Evolutionary conservation across 495 filamentous ascomycete genomes (phyloP).

Genomic region (Penicillium nucicola): DNA sequence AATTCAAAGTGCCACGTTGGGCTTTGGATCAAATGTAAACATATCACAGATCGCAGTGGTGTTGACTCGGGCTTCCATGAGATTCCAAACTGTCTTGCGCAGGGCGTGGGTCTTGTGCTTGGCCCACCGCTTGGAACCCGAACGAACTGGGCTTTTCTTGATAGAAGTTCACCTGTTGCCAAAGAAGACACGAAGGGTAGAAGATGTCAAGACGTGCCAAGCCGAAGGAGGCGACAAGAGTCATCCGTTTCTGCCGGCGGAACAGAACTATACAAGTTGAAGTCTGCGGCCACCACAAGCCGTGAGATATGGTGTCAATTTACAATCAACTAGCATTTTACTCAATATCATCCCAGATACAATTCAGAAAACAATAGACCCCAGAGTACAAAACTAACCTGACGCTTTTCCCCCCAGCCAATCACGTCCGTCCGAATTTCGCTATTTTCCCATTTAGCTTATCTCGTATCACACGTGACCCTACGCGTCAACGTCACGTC

Average conservation of each 20-base stretch:
- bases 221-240: slow-evolving; percentile 10
- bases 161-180: not conserved
- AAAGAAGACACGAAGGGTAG: not conserved
- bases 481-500: slow-evolving; percentile 31
- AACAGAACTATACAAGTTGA: not conserved
- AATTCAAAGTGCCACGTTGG: slow-evolving; percentile 11
- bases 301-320: too few relatives aligned
- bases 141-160: slow-evolving; percentile 20
- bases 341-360: too few relatives aligned
- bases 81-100: slow-evolving; percentile 24
- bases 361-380: too few relatives aligned
- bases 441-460: slow-evolving; percentile 4
- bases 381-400: too few relatives aligned
- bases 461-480: slow-evolving; percentile 26
- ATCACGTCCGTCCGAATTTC: not conserved
- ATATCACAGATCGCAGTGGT: slow-evolving; percentile 5
- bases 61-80: slow-evolving; percentile 26
- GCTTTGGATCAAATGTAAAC: slow-evolving; percentile 11
- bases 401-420: not conserved
- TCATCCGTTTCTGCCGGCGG: slow-evolving; percentile 14
- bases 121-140: not conserved
- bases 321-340: too few relatives aligned
- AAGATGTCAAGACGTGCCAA: slow-evolving; percentile 2
- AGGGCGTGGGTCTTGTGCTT: slow-evolving; percentile 17
- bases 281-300: too few relatives aligned